Evolutionary conservation across 371 early-diverging fungal species (phyloP), one percentile per base, ranked within the genome.

Genomic region (Fennellomyces sp.): DNA sequence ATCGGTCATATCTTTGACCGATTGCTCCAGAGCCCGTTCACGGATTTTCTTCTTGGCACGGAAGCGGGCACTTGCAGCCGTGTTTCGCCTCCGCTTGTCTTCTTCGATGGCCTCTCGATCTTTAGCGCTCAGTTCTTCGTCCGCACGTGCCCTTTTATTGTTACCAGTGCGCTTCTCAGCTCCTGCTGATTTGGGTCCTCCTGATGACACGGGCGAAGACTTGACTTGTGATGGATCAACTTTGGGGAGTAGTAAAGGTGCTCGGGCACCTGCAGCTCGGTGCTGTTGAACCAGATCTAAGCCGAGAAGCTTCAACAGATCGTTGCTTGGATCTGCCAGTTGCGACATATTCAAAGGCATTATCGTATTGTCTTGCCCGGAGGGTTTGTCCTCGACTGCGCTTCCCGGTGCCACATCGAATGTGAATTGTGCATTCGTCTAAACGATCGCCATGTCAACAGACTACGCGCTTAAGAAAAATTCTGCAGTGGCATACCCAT

Each of bases 1-100:
- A 19, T 72, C 83, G 0, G 85, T 80, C 91, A 94, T 86, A 49
- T 90, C 91, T 58, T 83, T 76, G 8, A 93, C 92, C 0, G 88
- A 87, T 48, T 75, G 75, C 70, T 93, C 92, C 25, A 94, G 70
- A 13, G 82, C 87, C 76, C 90, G 87, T 70, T 95, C 95, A 31
- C 88, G 83, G 52, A 82, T 61, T 63, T 92, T 91, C 69, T 95
- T 96, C 83, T 92, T 93, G 21, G 91, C 81, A 2, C 97, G 86
- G 82, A 96, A 96, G 23, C 97, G 82, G 1, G 95, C 95, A 1
- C 92, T 91, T 0, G 96, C 96, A 1, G 89, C 93, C 0, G 95
- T 96, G 81, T 96, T 96, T 13, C 95, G 80, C 23, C 87, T 78
- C 35, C 96, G 85, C 72, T 94, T 94, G 69, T 94, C 95, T 51